Evolutionary conservation across 306 rosid genomes (phyloP), one percentile per base, ranked within the genome.

Genomic region (Calophaca sinica): DNA sequence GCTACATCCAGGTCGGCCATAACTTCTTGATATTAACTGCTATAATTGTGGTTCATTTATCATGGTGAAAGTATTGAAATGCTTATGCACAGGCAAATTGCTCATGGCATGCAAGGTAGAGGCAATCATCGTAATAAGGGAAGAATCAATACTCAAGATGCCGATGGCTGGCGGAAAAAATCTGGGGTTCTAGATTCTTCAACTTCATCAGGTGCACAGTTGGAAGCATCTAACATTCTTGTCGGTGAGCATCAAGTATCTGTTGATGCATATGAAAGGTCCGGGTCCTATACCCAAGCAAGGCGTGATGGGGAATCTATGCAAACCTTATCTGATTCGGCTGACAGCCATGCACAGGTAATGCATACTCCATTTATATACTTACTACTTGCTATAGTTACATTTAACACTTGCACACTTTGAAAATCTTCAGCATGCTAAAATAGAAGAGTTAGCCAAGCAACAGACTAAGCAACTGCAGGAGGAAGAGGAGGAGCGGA

Each of bases 401-500:
- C 62, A 29, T 69, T 62, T 70, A 64, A 55, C 44, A 44, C 78
- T 87, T 60, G 78, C 51, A 33, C 15, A 28, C 42, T 42, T 73
- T 51, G 65, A 73, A 77, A 72, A 48, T 70, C 13, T 53, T 84
- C 88, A 94, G 99, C 93, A 83, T 78, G 70, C 83, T 65, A 90
- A 88, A 83, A 75, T 76, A 76, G 87, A 76, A 84, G 98, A 90
- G 78, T 72, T 85, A 75, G 93, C 90, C 71, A 89, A 81, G 84
- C 99, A 91, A 48, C 90, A 87, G 44, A 83, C 96, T 64, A 91
- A 73, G 82, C 96, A 90, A 81, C 82, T 87, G 68, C 93, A 74
- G 84, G 97, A 92, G 86, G 98, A 91, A 82, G 97, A 92, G 85
- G 96, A 90, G 83, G 97, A 91, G 75, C 84, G 89, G 50, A 78